Percentiles rank a stretch among this genome's conserved stretches.
phyloP scores from a whole-genome alignment of 2,329 filamentous ascomycete genomes.

The Trichoderma sp. region DNA sequence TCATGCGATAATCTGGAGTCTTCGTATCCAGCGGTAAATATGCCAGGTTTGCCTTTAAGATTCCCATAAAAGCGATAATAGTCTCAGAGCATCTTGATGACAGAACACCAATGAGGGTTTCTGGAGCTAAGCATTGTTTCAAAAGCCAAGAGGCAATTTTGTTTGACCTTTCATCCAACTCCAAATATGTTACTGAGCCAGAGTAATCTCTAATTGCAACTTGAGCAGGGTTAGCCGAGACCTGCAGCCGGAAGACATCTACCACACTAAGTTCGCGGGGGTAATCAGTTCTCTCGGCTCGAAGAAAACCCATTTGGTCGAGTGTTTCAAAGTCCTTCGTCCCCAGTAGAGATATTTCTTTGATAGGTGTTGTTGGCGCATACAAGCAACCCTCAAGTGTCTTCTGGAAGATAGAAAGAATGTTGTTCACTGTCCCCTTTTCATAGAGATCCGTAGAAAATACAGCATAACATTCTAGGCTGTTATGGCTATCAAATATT shows the following conservation, averaged over 20 bases:
- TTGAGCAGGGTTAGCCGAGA: neutral
- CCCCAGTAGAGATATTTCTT: neutral
- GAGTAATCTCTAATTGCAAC: neutral
- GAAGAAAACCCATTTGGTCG: neutral
- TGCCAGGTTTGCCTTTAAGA: neutral
- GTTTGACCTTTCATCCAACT: neutral
- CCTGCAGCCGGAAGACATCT: neutral
- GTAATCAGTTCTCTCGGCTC: neutral
- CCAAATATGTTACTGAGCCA: neutral
- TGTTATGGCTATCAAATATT: neutral
- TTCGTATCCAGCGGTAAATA: neutral
- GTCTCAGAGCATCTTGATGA: neutral
- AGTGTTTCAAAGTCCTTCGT: neutral
- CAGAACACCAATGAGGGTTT: neutral
- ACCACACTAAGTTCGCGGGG: neutral
- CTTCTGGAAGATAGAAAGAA: neutral
- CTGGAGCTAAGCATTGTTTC: neutral
- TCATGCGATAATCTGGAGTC: neutral
- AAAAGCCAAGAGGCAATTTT: neutral
- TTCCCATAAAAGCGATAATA: neutral
- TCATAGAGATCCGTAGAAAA: neutral
- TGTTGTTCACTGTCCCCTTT: neutral
- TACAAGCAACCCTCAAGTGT: neutral
- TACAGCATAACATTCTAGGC: neutral
- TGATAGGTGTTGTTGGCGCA: neutral